These are phyloP conservation scores for Auricularia sp. DNA, from an alignment of 768 basidiomycete species.

Conservation along the genomic window DNA sequence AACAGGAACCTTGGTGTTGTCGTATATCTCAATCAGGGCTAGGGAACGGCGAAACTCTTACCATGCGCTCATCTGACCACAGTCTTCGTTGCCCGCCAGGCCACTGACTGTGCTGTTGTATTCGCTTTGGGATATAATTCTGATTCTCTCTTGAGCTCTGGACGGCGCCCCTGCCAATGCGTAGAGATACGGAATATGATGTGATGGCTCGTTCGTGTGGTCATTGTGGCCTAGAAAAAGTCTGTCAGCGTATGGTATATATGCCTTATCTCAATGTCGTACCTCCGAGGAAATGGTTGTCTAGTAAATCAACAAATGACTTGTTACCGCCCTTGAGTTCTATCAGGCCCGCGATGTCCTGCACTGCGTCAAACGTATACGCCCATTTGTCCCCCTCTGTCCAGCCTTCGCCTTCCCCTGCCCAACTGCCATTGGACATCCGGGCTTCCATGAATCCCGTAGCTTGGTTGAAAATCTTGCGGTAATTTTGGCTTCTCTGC, in stretches of 20 bases:
- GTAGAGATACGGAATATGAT: slow-evolving; percentile 81
- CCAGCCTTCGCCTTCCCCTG: slow-evolving; percentile 61
- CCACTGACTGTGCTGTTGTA: slow-evolving; percentile 64
- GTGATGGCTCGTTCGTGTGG: slow-evolving; percentile 81
- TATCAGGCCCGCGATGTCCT: slow-evolving; percentile 56
- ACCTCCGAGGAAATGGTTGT: slow-evolving; percentile 43
- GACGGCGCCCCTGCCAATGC: slow-evolving; percentile 60
- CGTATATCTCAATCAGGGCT: background rate
- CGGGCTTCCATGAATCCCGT: slow-evolving; percentile 81
- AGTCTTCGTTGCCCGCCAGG: slow-evolving; percentile 78
- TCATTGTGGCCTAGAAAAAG: slow-evolving; percentile 52
- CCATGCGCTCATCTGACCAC: slow-evolving; percentile 88
- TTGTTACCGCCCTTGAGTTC: slow-evolving; percentile 53
- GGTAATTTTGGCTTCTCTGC: slow-evolving; percentile 47
- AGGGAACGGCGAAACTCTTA: slow-evolving; percentile 23
- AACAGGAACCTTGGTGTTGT: slow-evolving; percentile 33
- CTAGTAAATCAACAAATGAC: slow-evolving; percentile 56
- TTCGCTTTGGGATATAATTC: slow-evolving; percentile 50
- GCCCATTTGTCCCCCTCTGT: slow-evolving; percentile 76
- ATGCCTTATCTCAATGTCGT: slow-evolving; percentile 9
- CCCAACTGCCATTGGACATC: slow-evolving; percentile 59
- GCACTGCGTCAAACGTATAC: slow-evolving; percentile 71
- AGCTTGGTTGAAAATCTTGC: slow-evolving; percentile 53
- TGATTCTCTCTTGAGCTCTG: slow-evolving; percentile 61
- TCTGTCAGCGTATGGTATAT: background rate